Evolutionary conservation across 495 filamentous ascomycete species (phyloP).

Genomic region (Xylaria palmicola): DNA sequence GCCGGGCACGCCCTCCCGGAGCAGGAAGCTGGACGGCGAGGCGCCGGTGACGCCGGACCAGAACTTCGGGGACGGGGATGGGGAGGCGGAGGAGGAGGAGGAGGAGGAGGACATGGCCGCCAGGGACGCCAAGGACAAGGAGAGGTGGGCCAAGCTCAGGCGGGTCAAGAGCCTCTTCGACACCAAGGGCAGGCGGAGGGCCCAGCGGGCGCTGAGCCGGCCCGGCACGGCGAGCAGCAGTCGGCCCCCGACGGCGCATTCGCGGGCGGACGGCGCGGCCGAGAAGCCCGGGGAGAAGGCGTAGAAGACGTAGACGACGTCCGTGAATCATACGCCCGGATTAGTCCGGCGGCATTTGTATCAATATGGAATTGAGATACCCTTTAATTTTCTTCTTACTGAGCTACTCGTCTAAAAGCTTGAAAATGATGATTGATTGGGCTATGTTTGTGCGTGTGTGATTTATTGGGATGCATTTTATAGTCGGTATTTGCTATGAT

Average conservation of each 20-base stretch:
- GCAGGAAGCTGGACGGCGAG: conserved; percentile 12
- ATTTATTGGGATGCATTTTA: too few relatives aligned
- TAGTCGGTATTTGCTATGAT: too few relatives aligned
- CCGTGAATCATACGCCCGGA: background rate
- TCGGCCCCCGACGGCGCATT: conserved; percentile 25
- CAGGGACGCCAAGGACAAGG: conserved; percentile 54
- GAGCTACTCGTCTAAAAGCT: too few relatives aligned
- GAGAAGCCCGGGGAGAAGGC: conserved; percentile 2
- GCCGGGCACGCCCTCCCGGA: conserved; percentile 21
- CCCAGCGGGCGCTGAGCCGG: conserved; percentile 31
- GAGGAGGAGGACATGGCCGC: conserved; percentile 41
- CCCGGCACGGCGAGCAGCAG: conserved; percentile 27
- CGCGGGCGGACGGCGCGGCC: conserved; percentile 21
- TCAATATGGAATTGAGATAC: too few relatives aligned
- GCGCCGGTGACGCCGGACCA: conserved; percentile 12
- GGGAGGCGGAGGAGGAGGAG: conserved; percentile 17
- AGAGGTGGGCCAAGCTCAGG: conserved; percentile 52
- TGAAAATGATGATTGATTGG: too few relatives aligned
- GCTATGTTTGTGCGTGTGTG: too few relatives aligned
- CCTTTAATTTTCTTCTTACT: too few relatives aligned
- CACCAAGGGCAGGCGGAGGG: conserved; percentile 48
- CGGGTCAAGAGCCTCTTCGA: conserved; percentile 59
- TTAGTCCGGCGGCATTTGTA: background rate
- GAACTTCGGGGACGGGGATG: too few relatives aligned
- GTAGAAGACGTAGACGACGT: conserved; percentile 10